Evolutionary conservation across 2,329 filamentous ascomycete genomes (phyloP).

Genomic region (Aaosphaeria pasadenensis): DNA sequence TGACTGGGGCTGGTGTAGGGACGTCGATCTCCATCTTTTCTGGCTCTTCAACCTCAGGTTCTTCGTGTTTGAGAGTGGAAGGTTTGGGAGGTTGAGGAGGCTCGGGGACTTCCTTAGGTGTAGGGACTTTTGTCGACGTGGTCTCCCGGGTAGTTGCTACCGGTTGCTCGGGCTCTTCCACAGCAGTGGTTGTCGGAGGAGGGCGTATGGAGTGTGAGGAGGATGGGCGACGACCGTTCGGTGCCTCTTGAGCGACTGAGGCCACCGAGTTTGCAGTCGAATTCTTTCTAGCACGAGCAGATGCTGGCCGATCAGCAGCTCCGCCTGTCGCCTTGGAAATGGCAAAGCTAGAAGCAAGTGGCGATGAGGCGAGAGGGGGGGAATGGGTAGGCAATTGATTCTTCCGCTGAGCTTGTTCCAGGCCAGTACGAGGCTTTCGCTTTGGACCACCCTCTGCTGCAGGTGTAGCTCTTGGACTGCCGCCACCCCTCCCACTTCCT

Average conservation of each 20-base stretch:
- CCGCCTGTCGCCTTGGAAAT: slow-evolving; percentile 53
- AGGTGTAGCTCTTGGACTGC: slow-evolving; percentile 68
- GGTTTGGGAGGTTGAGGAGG: slow-evolving; percentile 44
- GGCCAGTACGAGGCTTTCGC: slow-evolving; percentile 68
- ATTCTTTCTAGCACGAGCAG: slow-evolving; percentile 72
- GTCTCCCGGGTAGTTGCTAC: slow-evolving; percentile 23
- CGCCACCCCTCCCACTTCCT: slow-evolving; percentile 11
- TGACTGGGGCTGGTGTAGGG: slow-evolving; percentile 23
- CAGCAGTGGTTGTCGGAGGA: slow-evolving; percentile 21
- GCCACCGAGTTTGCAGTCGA: slow-evolving; percentile 46
- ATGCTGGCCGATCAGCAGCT: slow-evolving; percentile 57
- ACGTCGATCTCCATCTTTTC: slow-evolving; percentile 32
- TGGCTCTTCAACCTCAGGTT: slow-evolving; percentile 46
- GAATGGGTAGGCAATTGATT: slow-evolving; percentile 59
- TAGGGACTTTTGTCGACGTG: slow-evolving; percentile 19
- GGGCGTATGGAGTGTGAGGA: slow-evolving; percentile 36
- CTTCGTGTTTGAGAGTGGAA: slow-evolving; percentile 50
- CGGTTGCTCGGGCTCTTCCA: slow-evolving; percentile 31
- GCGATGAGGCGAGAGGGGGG: slow-evolving; percentile 71
- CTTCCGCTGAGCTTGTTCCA: slow-evolving; percentile 74
- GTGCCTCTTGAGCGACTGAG: slow-evolving; percentile 51
- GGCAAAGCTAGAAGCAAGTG: slow-evolving; percentile 64
- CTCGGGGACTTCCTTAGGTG: slow-evolving; percentile 29
- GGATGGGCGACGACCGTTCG: slow-evolving; percentile 28
- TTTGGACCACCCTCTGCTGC: slow-evolving; percentile 51